Percentiles rank a stretch among this genome's conserved stretches.
These are phyloP conservation scores for Strigomonas culicis DNA, from an alignment of 208 protist species.

Conservation along the genomic window DNA sequence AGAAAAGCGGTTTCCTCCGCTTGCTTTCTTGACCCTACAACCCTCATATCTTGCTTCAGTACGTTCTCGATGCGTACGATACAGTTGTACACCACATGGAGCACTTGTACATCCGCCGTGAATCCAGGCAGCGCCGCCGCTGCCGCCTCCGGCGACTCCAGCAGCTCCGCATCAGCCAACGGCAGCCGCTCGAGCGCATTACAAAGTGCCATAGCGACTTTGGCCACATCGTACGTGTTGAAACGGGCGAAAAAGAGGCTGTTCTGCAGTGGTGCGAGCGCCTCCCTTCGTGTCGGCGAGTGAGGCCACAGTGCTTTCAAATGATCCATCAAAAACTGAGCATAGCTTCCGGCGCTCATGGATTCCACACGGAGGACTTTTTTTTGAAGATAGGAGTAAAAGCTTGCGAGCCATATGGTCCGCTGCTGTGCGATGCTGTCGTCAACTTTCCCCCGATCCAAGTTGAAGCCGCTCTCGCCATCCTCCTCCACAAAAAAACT, in stretches of 20 bases:
- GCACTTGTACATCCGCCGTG: neutral
- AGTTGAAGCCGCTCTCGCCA: no score
- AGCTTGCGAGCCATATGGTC: neutral
- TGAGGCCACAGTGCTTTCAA: neutral
- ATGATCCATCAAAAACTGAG: neutral
- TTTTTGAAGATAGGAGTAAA: neutral
- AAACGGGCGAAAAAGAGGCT: neutral
- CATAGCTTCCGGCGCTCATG: slow-evolving; percentile 6
- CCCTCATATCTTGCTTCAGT: neutral
- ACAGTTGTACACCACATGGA: neutral
- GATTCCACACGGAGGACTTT: neutral
- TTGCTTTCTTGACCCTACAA: no score
- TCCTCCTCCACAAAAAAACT: neutral
- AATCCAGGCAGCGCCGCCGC: no score
- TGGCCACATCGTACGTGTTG: slow-evolving; percentile 17
- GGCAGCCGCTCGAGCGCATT: neutral
- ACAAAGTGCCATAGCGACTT: neutral
- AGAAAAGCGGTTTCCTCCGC: neutral
- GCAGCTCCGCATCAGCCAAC: neutral
- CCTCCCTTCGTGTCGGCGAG: neutral
- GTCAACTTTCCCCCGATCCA: no score
- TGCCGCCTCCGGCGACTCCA: slow-evolving; percentile 4
- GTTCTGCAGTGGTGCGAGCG: neutral
- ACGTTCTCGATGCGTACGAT: neutral
- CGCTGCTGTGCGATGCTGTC: neutral